Evolutionary conservation across 2,329 filamentous ascomycete species (phyloP), one percentile per base, ranked within the genome.

Genomic region (Talaromyces sp.): DNA sequence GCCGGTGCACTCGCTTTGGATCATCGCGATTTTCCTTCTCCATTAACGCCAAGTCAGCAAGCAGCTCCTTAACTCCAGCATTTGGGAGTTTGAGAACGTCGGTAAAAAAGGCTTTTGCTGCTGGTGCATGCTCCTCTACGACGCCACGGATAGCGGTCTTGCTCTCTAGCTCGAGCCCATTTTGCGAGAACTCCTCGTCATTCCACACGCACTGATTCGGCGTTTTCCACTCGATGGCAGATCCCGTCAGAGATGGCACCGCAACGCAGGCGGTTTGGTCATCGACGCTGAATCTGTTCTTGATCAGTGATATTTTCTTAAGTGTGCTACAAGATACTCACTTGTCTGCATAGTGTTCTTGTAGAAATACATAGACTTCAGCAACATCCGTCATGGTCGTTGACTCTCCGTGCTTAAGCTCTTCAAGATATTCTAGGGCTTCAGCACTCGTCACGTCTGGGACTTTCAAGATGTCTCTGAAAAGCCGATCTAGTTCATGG

Each of bases 1-100:
- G 61, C 52, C 35, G 50, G 49, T 63, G 2, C 31, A 63, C 52
- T 63, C 50, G 61, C 50, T 57, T 43, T n/a, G 61, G 52, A 63
- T 63, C 50, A 49, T 63, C 61, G 37, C 61, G 49, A 27, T 63
- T 45, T 16, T 57, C n/a, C 47, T 57, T n/a, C 39, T 63, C 50
- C 50, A 63, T 63, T 50, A 63, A 45, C 37, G 41, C 22, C 39
- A 41, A 41, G n/a, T 41, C 39, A 16, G 39, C 39, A 41, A 41
- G 39, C 5, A 41, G 39, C n/a, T 41, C 16, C n/a, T 41, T 7
- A 41, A 41, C 39, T 41, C 39, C 39, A n/a, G 39, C 39, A 41
- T 41, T 41, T 41, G 39, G 39, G 39, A 41, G 39, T 41, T 41
- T 41, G 39, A 41, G 39, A 41, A 41, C 5, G n/a, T 41, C 39